Base-by-base conservation (phyloP, 192 early-diverging fungal species). In the Tieghemiomyces parasiticus region DNA sequence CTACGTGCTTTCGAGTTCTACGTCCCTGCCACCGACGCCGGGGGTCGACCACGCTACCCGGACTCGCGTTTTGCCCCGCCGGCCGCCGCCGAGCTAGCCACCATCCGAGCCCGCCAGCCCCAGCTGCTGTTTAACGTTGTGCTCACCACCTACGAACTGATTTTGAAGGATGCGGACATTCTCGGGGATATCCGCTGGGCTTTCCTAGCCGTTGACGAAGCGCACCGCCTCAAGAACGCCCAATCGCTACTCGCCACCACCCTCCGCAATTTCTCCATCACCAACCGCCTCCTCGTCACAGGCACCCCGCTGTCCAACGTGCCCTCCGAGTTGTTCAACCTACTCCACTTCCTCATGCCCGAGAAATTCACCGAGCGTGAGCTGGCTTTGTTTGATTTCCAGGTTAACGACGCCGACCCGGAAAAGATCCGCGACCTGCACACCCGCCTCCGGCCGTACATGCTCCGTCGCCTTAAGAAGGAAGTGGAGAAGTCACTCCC, bases 221-320 rank as follows among this genome's bases (percentile, higher is more conserved):
- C 97, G 4, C 97, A 99, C 70, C 82, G 95, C 19, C 77, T 99
- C 45, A 99, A 99, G 67, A 99, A 97, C 68, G 79, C 82, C 30
- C 87, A 89, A 61, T 95, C 92, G 2, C 88, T 92, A 67, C 76
- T 97, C n/a, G 88, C 97, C 66, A 89, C 95, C 66, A 86, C 87
- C 20, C 74, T 99, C 25, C 80, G 82, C 59, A 80, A 83, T 22
- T 99, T 95, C 71, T 71, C 83, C 62, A 93, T 90, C 4, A 76
- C 78, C 19, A 97, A 95, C 63, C 84, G 97, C 1, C 74, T 99
- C 12, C 74, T 99, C 32, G 91, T 99, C 52, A 99, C 97, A 0
- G 97, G 97, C 24, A 99, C 97, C 25, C 97, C 97, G n/a, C 78
- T 99, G 54, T 93, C 97, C 65, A 99, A 99, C 74, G 90, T 83